Conservation (phyloP, 495 filamentous ascomycete species). For the Penicillium silybi region DNA sequence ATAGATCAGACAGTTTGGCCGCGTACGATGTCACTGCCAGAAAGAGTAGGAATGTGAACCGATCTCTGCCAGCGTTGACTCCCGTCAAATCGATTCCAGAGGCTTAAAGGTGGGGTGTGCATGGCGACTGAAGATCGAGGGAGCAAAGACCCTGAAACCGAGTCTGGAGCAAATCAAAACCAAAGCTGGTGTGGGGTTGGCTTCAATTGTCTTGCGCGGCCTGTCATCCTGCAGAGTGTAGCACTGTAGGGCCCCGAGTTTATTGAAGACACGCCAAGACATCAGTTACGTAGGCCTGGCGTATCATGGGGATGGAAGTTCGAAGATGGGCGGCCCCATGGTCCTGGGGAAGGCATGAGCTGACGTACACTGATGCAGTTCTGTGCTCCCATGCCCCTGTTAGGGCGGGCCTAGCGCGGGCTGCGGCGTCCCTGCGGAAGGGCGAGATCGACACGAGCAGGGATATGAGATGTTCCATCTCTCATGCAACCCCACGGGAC, state of each 20-base stretch:
- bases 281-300: background rate
- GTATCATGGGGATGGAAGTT: constrained; percentile 8
- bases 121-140: constrained; percentile 9
- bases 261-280: background rate
- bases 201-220: background rate
- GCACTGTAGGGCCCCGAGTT: background rate
- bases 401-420: constrained; percentile 9
- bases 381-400: constrained; percentile 3
- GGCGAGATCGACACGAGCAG: constrained; percentile 10
- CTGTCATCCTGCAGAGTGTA: background rate
- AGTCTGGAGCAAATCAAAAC: background rate
- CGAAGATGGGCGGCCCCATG: constrained; percentile 1
- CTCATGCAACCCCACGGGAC: constrained; percentile 7
- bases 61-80: constrained; percentile 6
- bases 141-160: constrained; percentile 7
- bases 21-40: constrained; percentile 12
- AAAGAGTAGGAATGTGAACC: constrained; percentile 1
- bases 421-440: constrained; percentile 13
- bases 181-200: background rate
- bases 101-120: constrained; percentile 19
- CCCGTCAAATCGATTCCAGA: constrained; percentile 7
- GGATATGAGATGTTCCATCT: background rate
- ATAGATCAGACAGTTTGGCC: background rate
- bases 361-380: constrained; percentile 21
- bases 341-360: constrained; percentile 13